Percentiles rank a stretch among this genome's conserved stretches.
These are phyloP conservation scores for Dioscorea dumetorum DNA, from an alignment of 106 monocot genomes.

Conservation along the genomic window DNA sequence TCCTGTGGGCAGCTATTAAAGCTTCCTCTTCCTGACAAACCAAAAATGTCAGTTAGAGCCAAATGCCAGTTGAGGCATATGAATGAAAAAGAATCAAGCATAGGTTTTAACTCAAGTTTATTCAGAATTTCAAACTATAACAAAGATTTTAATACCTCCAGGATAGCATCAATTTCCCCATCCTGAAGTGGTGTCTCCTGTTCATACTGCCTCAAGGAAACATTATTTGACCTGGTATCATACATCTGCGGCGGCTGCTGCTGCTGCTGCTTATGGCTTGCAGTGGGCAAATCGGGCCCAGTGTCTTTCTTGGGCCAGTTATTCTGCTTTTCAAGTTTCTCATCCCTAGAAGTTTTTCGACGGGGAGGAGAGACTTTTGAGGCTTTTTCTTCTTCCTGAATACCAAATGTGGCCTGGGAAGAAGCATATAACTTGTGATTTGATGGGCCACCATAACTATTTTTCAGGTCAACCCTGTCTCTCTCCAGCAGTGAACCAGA, in stretches of 20 bases:
- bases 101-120: too few species aligned
- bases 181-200: slow-evolving; percentile 26
- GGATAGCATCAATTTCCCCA: slow-evolving; percentile 50
- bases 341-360: slow-evolving; percentile 59
- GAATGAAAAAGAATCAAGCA: too few species aligned
- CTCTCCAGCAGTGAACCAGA: slow-evolving; percentile 20
- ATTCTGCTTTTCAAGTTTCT: slow-evolving; percentile 57
- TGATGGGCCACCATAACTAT: slow-evolving; percentile 8
- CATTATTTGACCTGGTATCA: slow-evolving; percentile 13
- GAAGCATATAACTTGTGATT: slow-evolving; percentile 27
- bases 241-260: slow-evolving; percentile 6
- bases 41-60: not conserved
- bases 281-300: slow-evolving; percentile 22
- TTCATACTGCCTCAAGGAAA: slow-evolving; percentile 24
- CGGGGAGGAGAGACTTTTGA: slow-evolving; percentile 76
- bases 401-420: slow-evolving; percentile 23
- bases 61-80: not conserved
- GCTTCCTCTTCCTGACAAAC: slow-evolving; percentile 55
- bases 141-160: slow-evolving; percentile 35
- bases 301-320: slow-evolving; percentile 40
- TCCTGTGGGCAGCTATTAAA: slow-evolving; percentile 76
- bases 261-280: slow-evolving; percentile 25
- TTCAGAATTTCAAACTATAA: not conserved
- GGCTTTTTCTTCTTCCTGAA: slow-evolving; percentile 61
- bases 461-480: slow-evolving; percentile 25